A percentile compares a stretch with the other conserved stretches of the same genome.
phyloP scores from a whole-genome alignment of 306 rosid species.

The Gillenia trifoliata region DNA sequence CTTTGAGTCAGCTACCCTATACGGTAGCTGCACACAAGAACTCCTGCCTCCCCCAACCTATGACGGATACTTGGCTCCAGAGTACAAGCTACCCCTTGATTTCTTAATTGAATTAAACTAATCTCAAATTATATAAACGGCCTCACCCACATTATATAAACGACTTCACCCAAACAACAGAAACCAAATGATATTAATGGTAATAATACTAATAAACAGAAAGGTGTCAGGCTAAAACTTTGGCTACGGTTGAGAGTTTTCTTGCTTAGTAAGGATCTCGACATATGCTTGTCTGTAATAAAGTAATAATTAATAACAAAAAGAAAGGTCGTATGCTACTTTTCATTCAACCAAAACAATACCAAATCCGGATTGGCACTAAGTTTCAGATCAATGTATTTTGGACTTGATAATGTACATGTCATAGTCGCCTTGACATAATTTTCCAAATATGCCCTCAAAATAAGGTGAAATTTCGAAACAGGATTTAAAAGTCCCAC shows the following conservation, averaged over 20 bases:
- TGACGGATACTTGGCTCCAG: not conserved
- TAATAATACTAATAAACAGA: not conserved
- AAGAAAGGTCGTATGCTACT: slow-evolving; percentile 10
- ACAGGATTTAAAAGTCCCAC: slow-evolving; percentile 1
- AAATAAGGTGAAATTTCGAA: not conserved
- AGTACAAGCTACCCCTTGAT: not conserved
- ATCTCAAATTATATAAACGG: not conserved
- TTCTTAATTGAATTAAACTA: not conserved
- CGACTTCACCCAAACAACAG: not conserved
- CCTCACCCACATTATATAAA: not conserved
- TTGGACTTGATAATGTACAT: not conserved
- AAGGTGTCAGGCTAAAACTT: not conserved
- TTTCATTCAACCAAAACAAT: slow-evolving; percentile 7
- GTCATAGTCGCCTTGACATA: not conserved
- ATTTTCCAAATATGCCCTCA: not conserved
- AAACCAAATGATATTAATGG: not conserved
- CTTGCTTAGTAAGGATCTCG: slow-evolving; percentile 16
- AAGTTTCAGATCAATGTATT: not conserved
- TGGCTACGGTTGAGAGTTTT: not conserved
- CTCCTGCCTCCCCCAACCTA: not conserved
- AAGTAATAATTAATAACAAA: not conserved
- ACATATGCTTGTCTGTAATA: not conserved
- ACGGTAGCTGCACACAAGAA: not conserved
- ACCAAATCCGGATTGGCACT: not conserved
- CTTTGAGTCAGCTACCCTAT: not conserved